Conservation (phyloP, 1,284 basidiomycete species). For the Austroboletus novae-zelandiae region DNA sequence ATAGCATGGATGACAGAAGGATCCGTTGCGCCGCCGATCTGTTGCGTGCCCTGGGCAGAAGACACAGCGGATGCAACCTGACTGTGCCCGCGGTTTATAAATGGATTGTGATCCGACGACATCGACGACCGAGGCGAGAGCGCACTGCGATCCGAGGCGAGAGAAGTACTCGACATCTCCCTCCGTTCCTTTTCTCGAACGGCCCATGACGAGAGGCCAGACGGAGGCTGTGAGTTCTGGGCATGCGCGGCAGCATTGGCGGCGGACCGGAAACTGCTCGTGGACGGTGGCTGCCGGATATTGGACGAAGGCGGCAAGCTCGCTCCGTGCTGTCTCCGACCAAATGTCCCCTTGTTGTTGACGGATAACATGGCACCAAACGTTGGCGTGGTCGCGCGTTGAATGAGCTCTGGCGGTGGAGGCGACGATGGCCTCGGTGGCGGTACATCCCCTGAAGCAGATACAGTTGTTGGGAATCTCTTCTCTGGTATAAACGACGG, state of each 20-base stretch:
- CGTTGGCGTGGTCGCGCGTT: conserved; percentile 82
- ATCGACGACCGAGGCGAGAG: conserved; percentile 74
- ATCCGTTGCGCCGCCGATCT: conserved; percentile 58
- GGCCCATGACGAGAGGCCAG: conserved; percentile 43
- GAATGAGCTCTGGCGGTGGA: conserved; percentile 83
- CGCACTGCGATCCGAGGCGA: conserved; percentile 61
- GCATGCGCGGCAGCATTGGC: conserved; percentile 54
- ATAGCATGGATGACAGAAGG: conserved; percentile 91
- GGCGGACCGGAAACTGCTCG: conserved; percentile 76
- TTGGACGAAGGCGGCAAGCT: conserved; percentile 68
- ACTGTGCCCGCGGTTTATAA: conserved; percentile 38
- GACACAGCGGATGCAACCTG: conserved; percentile 34
- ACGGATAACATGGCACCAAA: conserved; percentile 63
- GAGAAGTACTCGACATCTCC: conserved; percentile 61
- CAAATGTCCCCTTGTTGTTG: conserved; percentile 47
- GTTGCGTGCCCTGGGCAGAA: conserved; percentile 35
- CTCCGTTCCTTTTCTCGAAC: conserved; percentile 49
- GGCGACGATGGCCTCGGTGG: conserved; percentile 87
- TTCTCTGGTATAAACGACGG: conserved; percentile 73
- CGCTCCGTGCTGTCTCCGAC: conserved; percentile 55
- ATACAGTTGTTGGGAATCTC: conserved; percentile 51
- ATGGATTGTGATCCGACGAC: conserved; percentile 66
- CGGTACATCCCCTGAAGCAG: conserved; percentile 52
- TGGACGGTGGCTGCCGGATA: conserved; percentile 73
- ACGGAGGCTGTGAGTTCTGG: conserved; percentile 42